phyloP scores from a whole-genome alignment of 805 yeast species.

The Metschnikowia rubicola region DNA sequence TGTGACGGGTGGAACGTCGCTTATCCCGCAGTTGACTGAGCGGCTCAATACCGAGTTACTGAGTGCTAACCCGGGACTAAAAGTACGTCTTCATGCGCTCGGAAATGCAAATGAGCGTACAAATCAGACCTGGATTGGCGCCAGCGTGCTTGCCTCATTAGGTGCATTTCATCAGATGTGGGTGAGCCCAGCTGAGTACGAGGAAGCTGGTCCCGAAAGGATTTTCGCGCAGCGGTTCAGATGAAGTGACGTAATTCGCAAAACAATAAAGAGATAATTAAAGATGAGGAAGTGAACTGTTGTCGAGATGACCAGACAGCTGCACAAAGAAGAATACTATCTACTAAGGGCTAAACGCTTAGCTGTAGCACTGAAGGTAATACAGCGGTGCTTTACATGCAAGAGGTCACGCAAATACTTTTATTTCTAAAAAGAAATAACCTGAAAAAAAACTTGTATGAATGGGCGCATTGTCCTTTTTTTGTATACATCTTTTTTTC shows the following conservation, averaged over 20 bases:
- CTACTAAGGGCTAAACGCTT: too few species aligned
- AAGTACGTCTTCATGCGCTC: conserved; percentile 76
- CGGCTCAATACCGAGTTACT: conserved; percentile 69
- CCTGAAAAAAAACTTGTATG: too few species aligned
- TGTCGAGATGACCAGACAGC: neutral
- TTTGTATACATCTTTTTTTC: too few species aligned
- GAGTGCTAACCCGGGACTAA: conserved; percentile 73
- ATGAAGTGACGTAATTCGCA: conserved; percentile 23
- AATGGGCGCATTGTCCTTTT: too few species aligned
- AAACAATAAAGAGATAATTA: too few species aligned
- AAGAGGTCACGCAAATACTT: too few species aligned
- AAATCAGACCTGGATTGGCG: conserved; percentile 88
- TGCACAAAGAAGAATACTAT: neutral
- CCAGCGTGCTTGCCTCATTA: conserved; percentile 78
- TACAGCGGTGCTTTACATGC: too few species aligned
- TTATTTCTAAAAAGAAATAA: too few species aligned
- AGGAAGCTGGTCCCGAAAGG: conserved; percentile 83
- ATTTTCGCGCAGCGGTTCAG: conserved; percentile 80
- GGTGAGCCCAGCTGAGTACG: conserved; percentile 85
- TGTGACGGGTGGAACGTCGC: conserved; percentile 78
- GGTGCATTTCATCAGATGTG: conserved; percentile 95
- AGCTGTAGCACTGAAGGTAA: too few species aligned
- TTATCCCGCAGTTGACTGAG: conserved; percentile 78
- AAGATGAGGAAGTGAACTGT: neutral
- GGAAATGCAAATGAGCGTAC: conserved; percentile 77